These are phyloP conservation scores for Leccinum solheimii DNA, from an alignment of 1,284 basidiomycete genomes.

Conservation along the genomic window DNA sequence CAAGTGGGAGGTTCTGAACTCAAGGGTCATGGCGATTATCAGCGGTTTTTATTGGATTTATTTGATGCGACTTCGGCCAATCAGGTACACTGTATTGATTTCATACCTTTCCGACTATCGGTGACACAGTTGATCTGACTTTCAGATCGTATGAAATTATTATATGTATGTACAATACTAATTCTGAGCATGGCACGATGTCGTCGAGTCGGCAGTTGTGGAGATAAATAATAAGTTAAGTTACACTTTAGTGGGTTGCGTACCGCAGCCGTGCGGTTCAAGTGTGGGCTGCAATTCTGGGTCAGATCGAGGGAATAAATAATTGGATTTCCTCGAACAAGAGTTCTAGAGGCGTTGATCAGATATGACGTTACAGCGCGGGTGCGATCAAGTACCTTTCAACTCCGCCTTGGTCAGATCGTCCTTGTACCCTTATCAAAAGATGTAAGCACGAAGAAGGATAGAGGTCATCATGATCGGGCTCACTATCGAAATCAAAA, in stretches of 20 bases:
- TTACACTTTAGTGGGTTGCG: neutral
- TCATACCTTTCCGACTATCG: neutral
- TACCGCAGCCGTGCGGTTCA: neutral
- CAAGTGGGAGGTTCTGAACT: conserved; percentile 42
- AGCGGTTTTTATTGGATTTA: conserved; percentile 10
- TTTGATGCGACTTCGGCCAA: conserved; percentile 12
- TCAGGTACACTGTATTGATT: conserved; percentile 9
- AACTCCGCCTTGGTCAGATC: conserved; percentile 75
- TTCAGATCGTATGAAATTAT: conserved; percentile 18
- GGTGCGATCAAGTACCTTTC: conserved; percentile 46
- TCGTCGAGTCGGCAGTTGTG: neutral
- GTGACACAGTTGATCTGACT: neutral
- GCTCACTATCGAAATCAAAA: conserved; percentile 82
- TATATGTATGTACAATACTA: conserved; percentile 28
- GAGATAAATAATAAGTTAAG: conserved; percentile 1
- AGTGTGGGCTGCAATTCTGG: neutral
- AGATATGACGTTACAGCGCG: conserved; percentile 21
- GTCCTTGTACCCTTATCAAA: conserved; percentile 65
- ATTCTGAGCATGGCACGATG: conserved; percentile 5
- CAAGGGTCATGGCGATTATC: conserved; percentile 15
- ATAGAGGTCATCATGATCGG: neutral
- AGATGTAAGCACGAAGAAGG: conserved; percentile 11
- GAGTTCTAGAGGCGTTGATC: conserved; percentile 40
- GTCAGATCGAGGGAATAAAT: conserved; percentile 58
- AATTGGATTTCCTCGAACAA: conserved; percentile 69